These are phyloP conservation scores for Plasmodiophora brassicae DNA, from an alignment of 208 protist species.

Conservation along the genomic window DNA sequence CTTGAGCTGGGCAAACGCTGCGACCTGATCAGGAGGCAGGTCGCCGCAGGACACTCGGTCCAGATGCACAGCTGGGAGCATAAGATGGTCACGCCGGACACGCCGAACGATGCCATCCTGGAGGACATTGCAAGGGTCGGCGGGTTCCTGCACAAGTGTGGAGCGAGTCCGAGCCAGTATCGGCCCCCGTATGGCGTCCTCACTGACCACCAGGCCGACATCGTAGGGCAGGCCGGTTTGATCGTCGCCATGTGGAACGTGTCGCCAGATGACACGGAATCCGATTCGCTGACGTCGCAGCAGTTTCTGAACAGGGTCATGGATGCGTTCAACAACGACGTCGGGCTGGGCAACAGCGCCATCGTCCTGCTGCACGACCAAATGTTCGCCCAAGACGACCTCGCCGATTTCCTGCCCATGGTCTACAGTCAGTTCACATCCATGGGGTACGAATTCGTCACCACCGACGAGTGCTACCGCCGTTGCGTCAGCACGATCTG, in stretches of 20 bases:
- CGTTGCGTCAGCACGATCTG: not conserved
- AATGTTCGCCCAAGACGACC: not conserved
- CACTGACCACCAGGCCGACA: not conserved
- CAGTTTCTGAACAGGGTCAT: not conserved
- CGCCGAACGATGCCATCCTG: not conserved
- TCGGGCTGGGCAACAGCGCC: not conserved
- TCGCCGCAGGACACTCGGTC: not conserved
- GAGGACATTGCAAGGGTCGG: not conserved
- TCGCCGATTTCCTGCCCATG: not conserved
- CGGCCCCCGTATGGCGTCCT: not conserved
- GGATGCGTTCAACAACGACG: not conserved
- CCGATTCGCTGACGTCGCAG: not conserved
- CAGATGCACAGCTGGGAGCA: not conserved
- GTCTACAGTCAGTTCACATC: not conserved
- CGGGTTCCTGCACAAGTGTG: not conserved
- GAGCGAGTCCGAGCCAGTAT: not conserved
- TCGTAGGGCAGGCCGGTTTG: not conserved
- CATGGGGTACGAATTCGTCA: not conserved
- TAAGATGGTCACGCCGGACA: not conserved
- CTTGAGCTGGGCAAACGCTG: not conserved
- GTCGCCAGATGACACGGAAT: not conserved
- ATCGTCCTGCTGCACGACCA: not conserved
- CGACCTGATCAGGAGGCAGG: not conserved
- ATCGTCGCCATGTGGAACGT: constrained; percentile 3
- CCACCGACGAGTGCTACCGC: not conserved